These are phyloP conservation scores for Fusarium subtropicale DNA, from an alignment of 2,329 filamentous ascomycete species.

Conservation along the genomic window DNA sequence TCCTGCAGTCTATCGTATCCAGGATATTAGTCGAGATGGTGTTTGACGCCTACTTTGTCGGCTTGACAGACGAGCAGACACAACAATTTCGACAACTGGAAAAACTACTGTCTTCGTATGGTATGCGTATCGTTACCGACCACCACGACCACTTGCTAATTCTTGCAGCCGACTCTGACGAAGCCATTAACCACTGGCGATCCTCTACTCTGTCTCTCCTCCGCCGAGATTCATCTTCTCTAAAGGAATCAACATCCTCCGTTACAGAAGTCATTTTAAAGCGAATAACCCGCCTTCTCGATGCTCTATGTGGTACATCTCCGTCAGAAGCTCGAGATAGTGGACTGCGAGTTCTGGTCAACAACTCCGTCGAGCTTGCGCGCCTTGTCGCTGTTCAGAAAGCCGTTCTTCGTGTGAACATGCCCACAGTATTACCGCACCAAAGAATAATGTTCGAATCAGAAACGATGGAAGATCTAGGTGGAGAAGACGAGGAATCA, in stretches of 20 bases:
- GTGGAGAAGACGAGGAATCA: constrained; percentile 69
- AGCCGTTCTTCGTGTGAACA: constrained; percentile 66
- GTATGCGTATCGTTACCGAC: constrained; percentile 31
- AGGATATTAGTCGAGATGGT: constrained; percentile 69
- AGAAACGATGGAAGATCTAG: constrained; percentile 73
- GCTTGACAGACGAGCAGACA: constrained; percentile 66
- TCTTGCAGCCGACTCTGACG: constrained; percentile 56
- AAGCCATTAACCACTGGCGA: constrained; percentile 74
- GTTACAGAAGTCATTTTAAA: constrained; percentile 58
- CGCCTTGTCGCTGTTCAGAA: constrained; percentile 68
- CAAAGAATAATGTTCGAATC: constrained; percentile 68
- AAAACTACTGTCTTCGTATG: constrained; percentile 45
- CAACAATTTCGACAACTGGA: constrained; percentile 63
- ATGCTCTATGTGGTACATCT: constrained; percentile 59
- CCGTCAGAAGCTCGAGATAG: constrained; percentile 61
- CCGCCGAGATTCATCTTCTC: constrained; percentile 62
- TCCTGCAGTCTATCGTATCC: constrained; percentile 72
- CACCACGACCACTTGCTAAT: background rate
- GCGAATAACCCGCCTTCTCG: constrained; percentile 62
- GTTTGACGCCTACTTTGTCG: constrained; percentile 73
- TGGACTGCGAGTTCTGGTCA: constrained; percentile 64
- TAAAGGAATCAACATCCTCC: constrained; percentile 59
- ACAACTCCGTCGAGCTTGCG: constrained; percentile 66
- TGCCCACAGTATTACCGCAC: constrained; percentile 66
- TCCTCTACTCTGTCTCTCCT: constrained; percentile 71